Evolutionary conservation across 2,329 filamentous ascomycete species (phyloP).

Genomic region (Plectosphaerella plurivora): DNA sequence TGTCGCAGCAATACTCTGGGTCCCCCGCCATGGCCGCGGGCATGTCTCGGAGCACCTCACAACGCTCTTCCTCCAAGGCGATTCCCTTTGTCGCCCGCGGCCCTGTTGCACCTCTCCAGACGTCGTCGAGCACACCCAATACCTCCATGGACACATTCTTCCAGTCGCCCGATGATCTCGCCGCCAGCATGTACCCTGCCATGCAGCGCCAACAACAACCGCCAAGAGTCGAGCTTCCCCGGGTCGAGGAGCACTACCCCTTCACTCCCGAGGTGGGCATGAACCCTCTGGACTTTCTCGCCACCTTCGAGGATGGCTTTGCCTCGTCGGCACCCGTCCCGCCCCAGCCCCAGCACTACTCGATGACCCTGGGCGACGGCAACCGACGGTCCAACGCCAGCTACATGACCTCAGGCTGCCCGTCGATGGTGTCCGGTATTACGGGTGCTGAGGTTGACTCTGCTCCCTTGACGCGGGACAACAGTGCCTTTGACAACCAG

Average conservation of each 20-base stretch:
- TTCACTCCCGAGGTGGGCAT: slow-evolving; percentile 25
- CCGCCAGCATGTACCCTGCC: slow-evolving; percentile 14
- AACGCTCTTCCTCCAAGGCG: slow-evolving; percentile 28
- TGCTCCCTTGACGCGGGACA: slow-evolving; percentile 37
- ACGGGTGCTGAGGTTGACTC: slow-evolving; percentile 27
- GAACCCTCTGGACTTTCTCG: slow-evolving; percentile 33
- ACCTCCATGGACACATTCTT: slow-evolving; percentile 23
- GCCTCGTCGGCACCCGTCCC: slow-evolving; percentile 18
- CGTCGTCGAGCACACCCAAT: slow-evolving; percentile 11
- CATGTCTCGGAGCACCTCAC: slow-evolving; percentile 32
- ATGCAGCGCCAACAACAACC: slow-evolving; percentile 18
- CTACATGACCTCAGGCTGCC: slow-evolving; percentile 30
- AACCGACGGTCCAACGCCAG: slow-evolving; percentile 12
- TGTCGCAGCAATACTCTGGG: slow-evolving; percentile 23
- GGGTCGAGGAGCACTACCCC: slow-evolving; percentile 28
- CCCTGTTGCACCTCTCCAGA: slow-evolving; percentile 26
- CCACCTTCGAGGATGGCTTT: slow-evolving; percentile 18
- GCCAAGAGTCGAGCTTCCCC: slow-evolving; percentile 18
- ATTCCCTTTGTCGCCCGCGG: slow-evolving; percentile 32
- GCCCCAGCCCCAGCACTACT: slow-evolving; percentile 12
- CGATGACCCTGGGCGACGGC: slow-evolving; percentile 14
- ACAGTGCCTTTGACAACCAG: slow-evolving; percentile 29
- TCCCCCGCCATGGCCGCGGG: slow-evolving; percentile 9
- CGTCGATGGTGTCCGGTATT: slow-evolving; percentile 37
- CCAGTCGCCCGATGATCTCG: slow-evolving; percentile 24